Evolutionary conservation across 2,329 filamentous ascomycete genomes (phyloP).

Genomic region (Clonostachys byssicola): DNA sequence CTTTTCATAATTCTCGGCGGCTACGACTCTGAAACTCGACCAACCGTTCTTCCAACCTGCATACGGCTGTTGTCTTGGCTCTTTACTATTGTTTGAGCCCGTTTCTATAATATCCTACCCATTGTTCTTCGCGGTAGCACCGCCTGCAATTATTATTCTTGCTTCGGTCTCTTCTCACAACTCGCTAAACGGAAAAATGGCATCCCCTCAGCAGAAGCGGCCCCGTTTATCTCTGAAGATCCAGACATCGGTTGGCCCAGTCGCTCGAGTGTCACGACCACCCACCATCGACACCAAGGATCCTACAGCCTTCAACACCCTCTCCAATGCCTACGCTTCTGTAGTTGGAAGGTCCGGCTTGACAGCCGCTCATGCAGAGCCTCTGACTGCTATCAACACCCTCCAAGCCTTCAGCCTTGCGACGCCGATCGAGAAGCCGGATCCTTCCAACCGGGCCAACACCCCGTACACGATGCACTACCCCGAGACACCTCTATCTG

Average conservation of each 20-base stretch:
- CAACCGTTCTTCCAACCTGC: too few species aligned
- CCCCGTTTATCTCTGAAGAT: slow-evolving; percentile 55
- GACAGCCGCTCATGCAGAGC: slow-evolving; percentile 29
- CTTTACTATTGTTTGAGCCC: too few species aligned
- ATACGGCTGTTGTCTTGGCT: too few species aligned
- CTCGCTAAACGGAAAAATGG: slow-evolving; percentile 17
- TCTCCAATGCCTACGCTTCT: slow-evolving; percentile 61
- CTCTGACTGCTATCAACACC: slow-evolving; percentile 45
- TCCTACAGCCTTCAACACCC: slow-evolving; percentile 61
- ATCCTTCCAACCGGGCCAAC: slow-evolving; percentile 24
- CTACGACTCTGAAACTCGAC: too few species aligned
- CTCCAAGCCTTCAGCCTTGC: slow-evolving; percentile 20
- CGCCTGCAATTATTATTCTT: too few species aligned
- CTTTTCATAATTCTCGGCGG: too few species aligned
- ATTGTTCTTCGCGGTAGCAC: too few species aligned
- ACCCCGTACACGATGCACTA: slow-evolving; percentile 35
- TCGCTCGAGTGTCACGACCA: slow-evolving; percentile 24
- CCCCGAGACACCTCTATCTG: slow-evolving; percentile 49
- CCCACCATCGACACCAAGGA: slow-evolving; percentile 47
- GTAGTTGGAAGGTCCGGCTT: slow-evolving; percentile 57
- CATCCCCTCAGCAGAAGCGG: slow-evolving; percentile 33
- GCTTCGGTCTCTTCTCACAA: too few species aligned
- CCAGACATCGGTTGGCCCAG: slow-evolving; percentile 34
- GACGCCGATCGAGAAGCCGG: slow-evolving; percentile 21
- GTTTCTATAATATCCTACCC: too few species aligned